phyloP scores from a whole-genome alignment of 768 basidiomycete genomes.

The Tulasnella sp. region DNA sequence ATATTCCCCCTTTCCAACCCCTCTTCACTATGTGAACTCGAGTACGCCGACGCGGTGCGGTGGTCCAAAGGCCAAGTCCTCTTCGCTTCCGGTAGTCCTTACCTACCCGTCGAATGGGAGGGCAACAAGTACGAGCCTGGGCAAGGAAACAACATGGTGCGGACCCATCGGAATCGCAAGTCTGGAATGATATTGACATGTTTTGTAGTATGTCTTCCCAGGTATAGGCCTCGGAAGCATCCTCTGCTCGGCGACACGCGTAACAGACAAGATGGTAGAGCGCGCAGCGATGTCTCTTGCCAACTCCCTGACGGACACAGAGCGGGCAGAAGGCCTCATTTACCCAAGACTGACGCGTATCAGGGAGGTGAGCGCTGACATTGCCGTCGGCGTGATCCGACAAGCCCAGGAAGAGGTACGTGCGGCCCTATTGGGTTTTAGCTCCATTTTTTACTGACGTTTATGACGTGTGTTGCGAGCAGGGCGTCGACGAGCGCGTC shows the following conservation, averaged over 20 bases:
- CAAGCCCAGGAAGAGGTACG: conserved; percentile 64
- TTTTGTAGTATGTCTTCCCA: conserved; percentile 16
- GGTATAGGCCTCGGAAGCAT: conserved; percentile 70
- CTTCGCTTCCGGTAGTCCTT: conserved; percentile 84
- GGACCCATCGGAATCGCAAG: no score
- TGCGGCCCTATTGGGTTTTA: conserved; percentile 17
- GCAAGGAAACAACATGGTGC: conserved; percentile 93
- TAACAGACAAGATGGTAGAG: conserved; percentile 84
- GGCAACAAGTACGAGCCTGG: conserved; percentile 56
- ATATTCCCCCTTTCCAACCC: conserved; percentile 92
- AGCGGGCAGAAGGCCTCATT: conserved; percentile 50
- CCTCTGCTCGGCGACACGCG: conserved; percentile 47
- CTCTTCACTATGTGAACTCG: conserved; percentile 62
- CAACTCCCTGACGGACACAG: conserved; percentile 55
- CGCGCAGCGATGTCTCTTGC: conserved; percentile 73
- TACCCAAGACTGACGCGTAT: conserved; percentile 77
- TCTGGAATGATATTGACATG: conserved; percentile 16
- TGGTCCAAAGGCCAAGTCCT: conserved; percentile 38
- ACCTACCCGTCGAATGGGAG: conserved; percentile 46
- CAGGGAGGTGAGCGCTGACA: conserved; percentile 67
- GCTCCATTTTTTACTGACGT: background rate
- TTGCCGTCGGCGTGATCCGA: conserved; percentile 64
- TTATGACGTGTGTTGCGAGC: background rate
- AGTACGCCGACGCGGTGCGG: conserved; percentile 59
- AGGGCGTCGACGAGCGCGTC: background rate